Evolutionary conservation across 1,284 basidiomycete genomes (phyloP).

Genomic region (Pseudozyma flocculosa): DNA sequence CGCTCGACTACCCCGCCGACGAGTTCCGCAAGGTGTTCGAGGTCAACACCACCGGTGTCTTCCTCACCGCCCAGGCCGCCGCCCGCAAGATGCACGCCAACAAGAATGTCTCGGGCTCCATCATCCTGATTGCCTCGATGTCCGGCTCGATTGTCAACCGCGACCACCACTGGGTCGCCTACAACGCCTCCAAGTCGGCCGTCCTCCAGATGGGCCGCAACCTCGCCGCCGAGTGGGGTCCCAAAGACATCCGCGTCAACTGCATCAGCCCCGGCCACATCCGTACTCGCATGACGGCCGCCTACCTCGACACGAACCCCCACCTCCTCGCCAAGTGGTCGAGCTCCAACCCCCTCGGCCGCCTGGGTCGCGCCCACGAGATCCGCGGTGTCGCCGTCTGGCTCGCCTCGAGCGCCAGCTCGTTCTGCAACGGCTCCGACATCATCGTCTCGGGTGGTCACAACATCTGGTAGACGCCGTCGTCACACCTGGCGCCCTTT

Average conservation of each 20-base stretch:
- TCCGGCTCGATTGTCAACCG: slow-evolving; percentile 79
- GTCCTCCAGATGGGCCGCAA: slow-evolving; percentile 79
- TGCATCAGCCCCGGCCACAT: slow-evolving; percentile 56
- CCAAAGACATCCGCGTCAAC: slow-evolving; percentile 64
- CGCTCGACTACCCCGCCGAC: slow-evolving; percentile 70
- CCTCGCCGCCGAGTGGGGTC: slow-evolving; percentile 78
- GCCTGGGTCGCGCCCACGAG: slow-evolving; percentile 74
- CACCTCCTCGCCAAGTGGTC: slow-evolving; percentile 72
- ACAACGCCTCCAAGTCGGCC: slow-evolving; percentile 78
- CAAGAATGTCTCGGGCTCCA: slow-evolving; percentile 73
- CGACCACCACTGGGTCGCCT: slow-evolving; percentile 70
- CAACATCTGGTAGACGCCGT: slow-evolving; percentile 53
- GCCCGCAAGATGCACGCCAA: slow-evolving; percentile 71
- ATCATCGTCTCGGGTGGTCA: slow-evolving; percentile 57
- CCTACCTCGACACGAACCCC: slow-evolving; percentile 71
- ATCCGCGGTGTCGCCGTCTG: slow-evolving; percentile 74
- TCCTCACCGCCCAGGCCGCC: slow-evolving; percentile 76
- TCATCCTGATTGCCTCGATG: slow-evolving; percentile 82
- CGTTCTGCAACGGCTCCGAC: slow-evolving; percentile 56
- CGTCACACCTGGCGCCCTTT: too few species aligned
- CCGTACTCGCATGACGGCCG: slow-evolving; percentile 72
- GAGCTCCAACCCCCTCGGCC: slow-evolving; percentile 71
- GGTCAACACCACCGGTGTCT: slow-evolving; percentile 74
- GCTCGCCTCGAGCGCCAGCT: slow-evolving; percentile 66
- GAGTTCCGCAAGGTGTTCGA: slow-evolving; percentile 69